Evolutionary conservation across 2,329 filamentous ascomycete genomes (phyloP), one percentile per base, ranked within the genome.

Genomic region (Fusarium avenaceum): DNA sequence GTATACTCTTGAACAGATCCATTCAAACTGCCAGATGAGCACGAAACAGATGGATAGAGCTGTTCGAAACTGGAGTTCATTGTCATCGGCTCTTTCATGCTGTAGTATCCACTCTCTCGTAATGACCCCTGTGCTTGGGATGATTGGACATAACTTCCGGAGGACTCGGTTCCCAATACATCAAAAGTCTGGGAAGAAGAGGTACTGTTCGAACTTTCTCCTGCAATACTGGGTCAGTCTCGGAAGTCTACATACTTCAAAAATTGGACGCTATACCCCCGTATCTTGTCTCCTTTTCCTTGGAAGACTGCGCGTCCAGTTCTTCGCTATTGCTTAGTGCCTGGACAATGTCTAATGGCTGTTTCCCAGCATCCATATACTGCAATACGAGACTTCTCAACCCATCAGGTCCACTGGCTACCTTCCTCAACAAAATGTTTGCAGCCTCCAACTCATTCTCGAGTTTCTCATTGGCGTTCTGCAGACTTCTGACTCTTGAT

Each of bases 311-410:
- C 19, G 8, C 7, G 6, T 52, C 42, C 6, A n/a, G 2, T 3
- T 22, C 33, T 11, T 15, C 6, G 6, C 14, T 17, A 0, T 32
- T 22, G 0, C n/a, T 45, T 0, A 65, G 1, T 2, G 35, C 7
- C 3, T 42, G 15, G 1, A 24, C 0, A 7, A 65, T 65, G 7
- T 65, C 63, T 2, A 19, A 6, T 0, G 63, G 63, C 13, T 65
- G 56, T 7, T 32, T 63, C 0, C 7, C 47, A 2, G 42, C 17
- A 2, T 49, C 48, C 3, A 65, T 7, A 3, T 47, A 17, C 1
- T 47, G 30, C 2, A 61, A 22, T 1, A 63, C 46, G 0, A 32
- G 4, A 6, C 15, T 8, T 30, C 44, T 26, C 0, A 47, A 2
- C 3, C 43, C 17, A 2, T 20, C 44, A 1, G 63, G 11, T 1